Evolutionary conservation across 78 protist species (phyloP), one percentile per base, ranked within the genome.

Genomic region (Dictyostelium capitatum): DNA sequence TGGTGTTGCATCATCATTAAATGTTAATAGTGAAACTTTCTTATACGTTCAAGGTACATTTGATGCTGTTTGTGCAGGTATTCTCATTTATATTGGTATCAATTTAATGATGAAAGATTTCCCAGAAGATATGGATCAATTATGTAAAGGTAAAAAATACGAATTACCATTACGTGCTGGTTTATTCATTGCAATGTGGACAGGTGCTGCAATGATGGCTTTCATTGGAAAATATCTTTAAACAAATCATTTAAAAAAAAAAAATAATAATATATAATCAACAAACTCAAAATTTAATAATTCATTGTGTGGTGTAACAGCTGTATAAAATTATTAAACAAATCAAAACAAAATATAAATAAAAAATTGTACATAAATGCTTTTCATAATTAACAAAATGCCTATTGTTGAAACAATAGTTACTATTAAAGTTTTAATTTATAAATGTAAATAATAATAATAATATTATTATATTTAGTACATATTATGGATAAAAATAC

Each of bases 21-120:
- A 53, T 30, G 70, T 53, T 23, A 56, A 78, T 70, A 67, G 82
- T 3, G 37, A 12, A 17, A n/a, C 62, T 25, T 85, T 80, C 48
- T 28, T 74, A 28, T 43, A 69, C 8, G 51, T 73, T 19, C 84
- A 72, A 48, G 93, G 96, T 23, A 37, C 80, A 41, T 74, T 94
- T 65, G 89, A 73, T 17, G 53, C 89, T 4, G 17, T 87, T 23
- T 82, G 89, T 43, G 80, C 95, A 28, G 96, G 96, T 47, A 73
- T 94, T 28, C 57, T 94, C 12, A 2, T 94, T 0, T 94, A 82
- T 25, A 89, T 80, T 46, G 87, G 75, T 25, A 19, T 57, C 59
- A 25, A 37, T 41, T 23, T 80, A 41, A 19, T 80, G 32, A 19
- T 80, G 1, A 80, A 80, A 46, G 87, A 80, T 64, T 80, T 89